Evolutionary conservation across 1,284 basidiomycete species (phyloP).

Genomic region (Sanghuangporus sanghuang): DNA sequence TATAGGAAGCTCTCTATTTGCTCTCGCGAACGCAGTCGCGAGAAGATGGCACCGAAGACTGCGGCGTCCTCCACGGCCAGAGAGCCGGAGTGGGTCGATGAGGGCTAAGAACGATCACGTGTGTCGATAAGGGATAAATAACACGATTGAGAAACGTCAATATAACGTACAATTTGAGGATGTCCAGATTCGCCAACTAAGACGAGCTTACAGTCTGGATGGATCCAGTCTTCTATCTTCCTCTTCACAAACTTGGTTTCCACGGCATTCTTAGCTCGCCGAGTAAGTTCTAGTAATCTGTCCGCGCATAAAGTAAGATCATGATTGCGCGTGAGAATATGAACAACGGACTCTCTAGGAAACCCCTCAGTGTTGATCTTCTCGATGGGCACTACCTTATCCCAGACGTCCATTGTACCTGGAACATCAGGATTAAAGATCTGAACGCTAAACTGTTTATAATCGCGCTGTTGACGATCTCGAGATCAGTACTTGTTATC

Average conservation of each 20-base stretch:
- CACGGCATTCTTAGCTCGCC: conserved; percentile 24
- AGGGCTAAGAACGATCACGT: conserved; percentile 33
- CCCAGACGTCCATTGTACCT: conserved; percentile 26
- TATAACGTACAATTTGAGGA: conserved; percentile 33
- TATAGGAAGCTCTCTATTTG: conserved; percentile 48
- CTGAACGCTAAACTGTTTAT: conserved; percentile 26
- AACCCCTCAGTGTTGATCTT: conserved; percentile 24
- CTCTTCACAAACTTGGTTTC: conserved; percentile 33
- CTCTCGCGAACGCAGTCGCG: conserved; percentile 41
- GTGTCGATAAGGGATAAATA: not conserved
- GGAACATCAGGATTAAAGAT: conserved; percentile 27
- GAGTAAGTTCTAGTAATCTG: conserved; percentile 27
- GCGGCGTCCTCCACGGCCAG: conserved; percentile 50
- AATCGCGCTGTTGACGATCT: conserved; percentile 21
- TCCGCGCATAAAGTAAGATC: not conserved
- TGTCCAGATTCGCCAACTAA: conserved; percentile 47
- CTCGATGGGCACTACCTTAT: conserved; percentile 23
- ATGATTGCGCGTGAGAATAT: not conserved
- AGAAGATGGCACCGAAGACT: conserved; percentile 52
- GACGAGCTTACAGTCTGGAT: conserved; percentile 36
- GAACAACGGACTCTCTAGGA: conserved; percentile 32
- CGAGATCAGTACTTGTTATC: not conserved
- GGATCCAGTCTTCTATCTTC: conserved; percentile 51
- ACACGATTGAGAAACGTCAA: not conserved
- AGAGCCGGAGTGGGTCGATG: conserved; percentile 47